A percentile compares a stretch with the other conserved stretches of the same genome.
Conservation (phyloP, 2,329 filamentous ascomycete species). For the Cladosporium sp. region DNA sequence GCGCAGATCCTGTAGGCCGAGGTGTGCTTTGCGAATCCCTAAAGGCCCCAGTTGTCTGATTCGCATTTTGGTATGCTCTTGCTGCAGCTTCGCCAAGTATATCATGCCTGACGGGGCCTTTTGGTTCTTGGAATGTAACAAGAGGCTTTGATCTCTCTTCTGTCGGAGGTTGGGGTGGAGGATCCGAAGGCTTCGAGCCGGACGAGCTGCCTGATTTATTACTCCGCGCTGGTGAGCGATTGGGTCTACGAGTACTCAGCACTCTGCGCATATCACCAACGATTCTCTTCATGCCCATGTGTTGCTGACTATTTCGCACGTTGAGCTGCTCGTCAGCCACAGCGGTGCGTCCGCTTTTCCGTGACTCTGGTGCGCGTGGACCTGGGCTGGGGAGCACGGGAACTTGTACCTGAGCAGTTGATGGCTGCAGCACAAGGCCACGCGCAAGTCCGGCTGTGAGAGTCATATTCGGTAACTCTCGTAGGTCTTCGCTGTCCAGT, state of each 20-base stretch:
- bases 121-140: constrained; percentile 24
- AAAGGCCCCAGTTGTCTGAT: constrained; percentile 6
- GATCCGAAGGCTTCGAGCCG: constrained; percentile 55
- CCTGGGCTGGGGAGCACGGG: constrained; percentile 45
- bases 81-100: constrained; percentile 56
- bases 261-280: constrained; percentile 81
- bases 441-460: constrained; percentile 81
- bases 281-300: constrained; percentile 75
- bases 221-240: constrained; percentile 15
- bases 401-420: constrained; percentile 70
- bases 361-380: constrained; percentile 14
- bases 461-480: constrained; percentile 53
- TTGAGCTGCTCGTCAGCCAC: constrained; percentile 16
- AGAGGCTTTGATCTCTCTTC: constrained; percentile 13
- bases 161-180: background rate
- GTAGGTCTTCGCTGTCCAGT: constrained; percentile 33
- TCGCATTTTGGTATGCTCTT: constrained; percentile 24
- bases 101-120: constrained; percentile 45
- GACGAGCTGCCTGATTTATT: constrained; percentile 22
- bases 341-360: constrained; percentile 14
- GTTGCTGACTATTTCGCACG: constrained; percentile 31
- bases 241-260: constrained; percentile 52
- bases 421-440: constrained; percentile 77
- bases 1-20: background rate
- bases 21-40: constrained; percentile 4